A percentile compares a stretch with the other conserved stretches of the same genome.
Evolutionary conservation across 352 stramenopile species (phyloP).

Genomic region (Phytophthora podocarpi): DNA sequence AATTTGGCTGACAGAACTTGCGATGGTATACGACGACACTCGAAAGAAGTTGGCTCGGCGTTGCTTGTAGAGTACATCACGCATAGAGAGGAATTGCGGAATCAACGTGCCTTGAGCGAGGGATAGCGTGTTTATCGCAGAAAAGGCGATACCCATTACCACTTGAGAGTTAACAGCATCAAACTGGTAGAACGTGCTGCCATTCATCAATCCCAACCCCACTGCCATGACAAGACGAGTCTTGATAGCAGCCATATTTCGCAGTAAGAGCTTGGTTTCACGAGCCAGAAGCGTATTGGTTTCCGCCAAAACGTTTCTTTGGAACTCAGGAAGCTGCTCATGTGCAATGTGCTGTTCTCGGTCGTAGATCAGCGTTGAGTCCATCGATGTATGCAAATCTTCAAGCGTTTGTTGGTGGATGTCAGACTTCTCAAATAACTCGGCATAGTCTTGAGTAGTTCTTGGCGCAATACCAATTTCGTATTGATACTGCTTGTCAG

Average conservation of each 20-base stretch:
- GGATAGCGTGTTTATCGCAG: slow-evolving; percentile 63
- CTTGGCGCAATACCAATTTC: too few species aligned
- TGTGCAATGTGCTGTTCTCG: too few species aligned
- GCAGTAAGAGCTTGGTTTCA: slow-evolving; percentile 45
- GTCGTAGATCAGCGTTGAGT: too few species aligned
- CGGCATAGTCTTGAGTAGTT: too few species aligned
- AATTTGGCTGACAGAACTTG: slow-evolving; percentile 21
- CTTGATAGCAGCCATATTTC: slow-evolving; percentile 19
- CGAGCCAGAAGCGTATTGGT: slow-evolving; percentile 26
- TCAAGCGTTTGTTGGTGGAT: too few species aligned
- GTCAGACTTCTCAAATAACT: too few species aligned
- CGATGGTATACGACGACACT: slow-evolving; percentile 60
- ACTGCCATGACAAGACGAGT: slow-evolving; percentile 18
- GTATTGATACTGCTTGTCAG: slow-evolving; percentile 34
- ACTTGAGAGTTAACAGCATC: slow-evolving; percentile 26
- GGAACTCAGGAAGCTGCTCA: slow-evolving; percentile 25
- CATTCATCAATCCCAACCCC: slow-evolving; percentile 32
- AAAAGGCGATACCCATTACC: slow-evolving; percentile 70
- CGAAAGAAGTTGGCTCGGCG: slow-evolving; percentile 70
- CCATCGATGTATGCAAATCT: too few species aligned
- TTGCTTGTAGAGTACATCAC: slow-evolving; percentile 73
- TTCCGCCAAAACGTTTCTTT: slow-evolving; percentile 13
- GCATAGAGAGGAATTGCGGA: slow-evolving; percentile 54
- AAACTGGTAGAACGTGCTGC: slow-evolving; percentile 33
- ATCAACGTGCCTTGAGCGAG: slow-evolving; percentile 61